Evolutionary conservation across 352 stramenopile genomes (phyloP).

Genomic region (Pythium volutum): DNA sequence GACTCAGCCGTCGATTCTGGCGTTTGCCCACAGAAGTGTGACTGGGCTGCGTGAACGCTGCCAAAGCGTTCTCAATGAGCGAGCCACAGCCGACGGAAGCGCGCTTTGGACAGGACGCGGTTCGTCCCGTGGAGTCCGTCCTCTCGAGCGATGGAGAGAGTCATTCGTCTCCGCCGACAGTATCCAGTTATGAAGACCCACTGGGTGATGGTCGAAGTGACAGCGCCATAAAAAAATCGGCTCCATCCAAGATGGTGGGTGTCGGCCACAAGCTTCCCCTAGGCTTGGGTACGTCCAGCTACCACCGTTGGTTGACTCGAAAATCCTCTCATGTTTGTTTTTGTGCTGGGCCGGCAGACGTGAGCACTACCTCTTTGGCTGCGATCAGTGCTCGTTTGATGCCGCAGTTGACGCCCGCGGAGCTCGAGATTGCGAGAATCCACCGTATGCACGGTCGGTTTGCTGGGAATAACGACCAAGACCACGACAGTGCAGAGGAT

Average conservation of each 20-base stretch:
- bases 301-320: no score
- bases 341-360: constrained; percentile 1
- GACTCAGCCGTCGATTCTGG: not conserved
- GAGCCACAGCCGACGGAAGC: constrained; percentile 3
- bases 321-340: not conserved
- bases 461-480: not conserved
- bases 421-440: constrained; percentile 72
- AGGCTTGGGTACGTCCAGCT: constrained; percentile 10
- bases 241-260: constrained; percentile 9
- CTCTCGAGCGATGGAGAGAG: not conserved
- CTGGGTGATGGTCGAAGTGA: not conserved
- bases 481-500: not conserved
- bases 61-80: constrained; percentile 1
- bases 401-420: constrained; percentile 45
- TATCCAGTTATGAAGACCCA: not conserved
- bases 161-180: not conserved
- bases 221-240: constrained; percentile 4
- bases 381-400: constrained; percentile 63
- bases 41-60: not conserved
- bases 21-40: no score
- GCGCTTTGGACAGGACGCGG: not conserved
- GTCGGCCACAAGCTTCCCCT: constrained; percentile 5
- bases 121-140: not conserved
- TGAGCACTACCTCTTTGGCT: constrained; percentile 32
- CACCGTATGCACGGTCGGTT: constrained; percentile 30